Conservation (phyloP, 2,329 filamentous ascomycete genomes). For the Exophiala oligosperma region DNA sequence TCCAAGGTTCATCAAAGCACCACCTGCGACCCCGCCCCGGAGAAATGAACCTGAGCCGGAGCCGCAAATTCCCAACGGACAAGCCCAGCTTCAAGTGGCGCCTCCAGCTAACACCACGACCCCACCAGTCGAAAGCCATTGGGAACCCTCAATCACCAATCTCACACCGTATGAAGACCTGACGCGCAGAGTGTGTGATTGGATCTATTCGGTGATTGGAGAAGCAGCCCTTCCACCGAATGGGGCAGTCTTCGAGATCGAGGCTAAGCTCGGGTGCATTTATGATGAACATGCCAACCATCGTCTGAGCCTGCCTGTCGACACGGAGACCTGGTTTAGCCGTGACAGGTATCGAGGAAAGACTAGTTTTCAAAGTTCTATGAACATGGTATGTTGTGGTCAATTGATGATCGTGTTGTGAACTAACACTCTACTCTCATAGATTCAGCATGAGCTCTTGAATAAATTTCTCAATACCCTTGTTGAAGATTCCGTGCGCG, state of each 20-base stretch:
- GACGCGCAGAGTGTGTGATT: conserved; percentile 75
- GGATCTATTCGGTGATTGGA: conserved; percentile 68
- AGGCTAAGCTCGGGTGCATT: conserved; percentile 86
- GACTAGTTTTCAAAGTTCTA: conserved; percentile 78
- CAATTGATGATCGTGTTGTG: conserved; percentile 5
- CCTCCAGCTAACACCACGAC: conserved; percentile 22
- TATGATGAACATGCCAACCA: conserved; percentile 66
- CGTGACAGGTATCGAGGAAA: conserved; percentile 51
- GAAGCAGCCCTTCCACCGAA: conserved; percentile 51
- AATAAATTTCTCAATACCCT: conserved; percentile 82
- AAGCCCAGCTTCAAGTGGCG: conserved; percentile 20
- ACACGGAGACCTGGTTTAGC: conserved; percentile 69
- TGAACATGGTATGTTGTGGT: conserved; percentile 71
- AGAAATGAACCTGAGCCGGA: conserved; percentile 24
- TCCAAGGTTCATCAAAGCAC: conserved; percentile 20
- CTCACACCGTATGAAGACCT: conserved; percentile 72
- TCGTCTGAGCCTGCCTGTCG: conserved; percentile 66
- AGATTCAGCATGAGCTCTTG: conserved; percentile 78
- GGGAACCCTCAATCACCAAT: conserved; percentile 65
- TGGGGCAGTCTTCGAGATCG: conserved; percentile 81
- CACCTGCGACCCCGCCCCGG: conserved; percentile 12
- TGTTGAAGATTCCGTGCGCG: conserved; percentile 45
- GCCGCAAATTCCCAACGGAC: conserved; percentile 34
- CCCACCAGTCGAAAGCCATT: conserved; percentile 34
- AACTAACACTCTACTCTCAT: conserved; percentile 21